Conservation (phyloP, 2,329 filamentous ascomycete genomes). For the Trichoderma cornu-damae region DNA sequence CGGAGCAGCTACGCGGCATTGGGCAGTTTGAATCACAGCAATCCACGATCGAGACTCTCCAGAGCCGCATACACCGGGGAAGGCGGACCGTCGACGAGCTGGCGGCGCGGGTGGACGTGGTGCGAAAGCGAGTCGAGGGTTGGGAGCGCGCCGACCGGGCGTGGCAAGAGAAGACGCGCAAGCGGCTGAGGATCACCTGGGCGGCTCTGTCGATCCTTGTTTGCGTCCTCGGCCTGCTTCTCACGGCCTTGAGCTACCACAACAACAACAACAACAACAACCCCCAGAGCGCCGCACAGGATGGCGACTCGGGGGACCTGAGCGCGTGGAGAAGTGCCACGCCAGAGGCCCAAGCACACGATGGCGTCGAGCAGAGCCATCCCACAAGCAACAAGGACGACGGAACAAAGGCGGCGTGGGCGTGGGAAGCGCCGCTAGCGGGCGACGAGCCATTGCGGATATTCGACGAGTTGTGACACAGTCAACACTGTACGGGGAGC, state of each 20-base stretch:
- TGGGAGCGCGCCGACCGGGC: constrained; percentile 64
- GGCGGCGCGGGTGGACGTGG: constrained; percentile 58
- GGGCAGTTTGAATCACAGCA: constrained; percentile 62
- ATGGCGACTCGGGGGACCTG: not conserved
- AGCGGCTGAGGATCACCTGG: constrained; percentile 59
- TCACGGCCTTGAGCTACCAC: constrained; percentile 32
- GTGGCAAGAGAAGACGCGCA: constrained; percentile 63
- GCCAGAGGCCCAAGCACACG: constrained; percentile 5
- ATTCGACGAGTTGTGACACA: constrained; percentile 43
- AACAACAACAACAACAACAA: too few species aligned
- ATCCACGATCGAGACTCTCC: constrained; percentile 55
- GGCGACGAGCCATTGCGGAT: constrained; percentile 37
- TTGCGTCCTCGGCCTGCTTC: constrained; percentile 45
- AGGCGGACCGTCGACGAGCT: constrained; percentile 56
- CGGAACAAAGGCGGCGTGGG: constrained; percentile 24
- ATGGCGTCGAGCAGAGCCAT: constrained; percentile 19
- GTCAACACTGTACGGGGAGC: not conserved
- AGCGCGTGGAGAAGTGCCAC: constrained; percentile 1
- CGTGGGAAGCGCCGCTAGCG: constrained; percentile 27
- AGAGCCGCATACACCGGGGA: constrained; percentile 55
- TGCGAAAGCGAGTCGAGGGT: constrained; percentile 58
- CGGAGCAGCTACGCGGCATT: constrained; percentile 54
- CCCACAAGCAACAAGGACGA: constrained; percentile 21
- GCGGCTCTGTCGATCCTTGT: constrained; percentile 48
- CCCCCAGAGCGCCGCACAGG: constrained; percentile 9